A percentile compares a stretch with the other conserved stretches of the same genome.
phyloP scores from a whole-genome alignment of 257 asterid species.

The Solanum ossicruentum region DNA sequence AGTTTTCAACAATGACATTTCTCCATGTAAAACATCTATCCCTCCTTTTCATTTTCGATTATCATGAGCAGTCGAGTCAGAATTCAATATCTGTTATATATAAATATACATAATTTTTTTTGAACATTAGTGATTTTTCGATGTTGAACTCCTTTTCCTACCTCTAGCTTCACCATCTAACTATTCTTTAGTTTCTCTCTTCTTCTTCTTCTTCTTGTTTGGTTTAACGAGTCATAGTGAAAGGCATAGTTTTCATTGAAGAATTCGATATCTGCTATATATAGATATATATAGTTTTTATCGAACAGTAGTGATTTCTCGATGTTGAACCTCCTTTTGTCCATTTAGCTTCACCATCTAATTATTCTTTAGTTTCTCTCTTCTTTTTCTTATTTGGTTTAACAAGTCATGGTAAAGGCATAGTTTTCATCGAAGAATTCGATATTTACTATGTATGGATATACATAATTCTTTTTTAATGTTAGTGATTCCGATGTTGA shows the following conservation, averaged over 20 bases:
- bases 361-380: not conserved
- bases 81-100: not conserved
- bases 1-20: slow-evolving; percentile 60
- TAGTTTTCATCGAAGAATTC: not conserved
- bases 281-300: not conserved
- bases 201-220: not conserved
- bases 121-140: not conserved
- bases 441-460: too few relatives aligned
- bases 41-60: not conserved
- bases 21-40: slow-evolving; percentile 12
- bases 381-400: not conserved
- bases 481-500: too few relatives aligned
- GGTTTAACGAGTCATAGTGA: too few relatives aligned
- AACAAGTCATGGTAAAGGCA: not conserved
- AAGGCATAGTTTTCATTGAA: too few relatives aligned
- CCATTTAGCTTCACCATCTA: not conserved
- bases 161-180: not conserved
- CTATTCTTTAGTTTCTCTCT: not conserved
- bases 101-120: not conserved
- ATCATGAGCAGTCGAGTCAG: not conserved
- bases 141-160: not conserved
- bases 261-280: too few relatives aligned
- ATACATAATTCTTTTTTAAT: too few relatives aligned
- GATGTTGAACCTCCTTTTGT: not conserved
- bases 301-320: not conserved